A percentile compares a stretch with the other conserved stretches of the same genome.
These are phyloP conservation scores for Shiraia sp. DNA, from an alignment of 2,329 filamentous ascomycete genomes.

Conservation along the genomic window DNA sequence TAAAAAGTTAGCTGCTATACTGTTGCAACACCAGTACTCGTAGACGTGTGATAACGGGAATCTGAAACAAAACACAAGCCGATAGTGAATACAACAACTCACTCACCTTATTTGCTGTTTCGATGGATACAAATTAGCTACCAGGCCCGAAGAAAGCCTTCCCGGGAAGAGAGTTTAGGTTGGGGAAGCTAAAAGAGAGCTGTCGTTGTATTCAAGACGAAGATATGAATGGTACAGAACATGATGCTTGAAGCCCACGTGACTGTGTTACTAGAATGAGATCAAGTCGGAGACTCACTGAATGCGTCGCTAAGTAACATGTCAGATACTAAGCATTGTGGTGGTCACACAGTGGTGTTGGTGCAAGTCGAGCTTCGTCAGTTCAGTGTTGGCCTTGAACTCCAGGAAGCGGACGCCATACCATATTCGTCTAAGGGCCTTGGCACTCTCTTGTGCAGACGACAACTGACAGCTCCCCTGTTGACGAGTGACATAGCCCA, in stretches of 20 bases:
- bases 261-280: neutral
- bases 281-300: neutral
- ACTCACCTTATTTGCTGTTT: no score
- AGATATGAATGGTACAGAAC: no score
- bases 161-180: no score
- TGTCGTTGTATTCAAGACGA: no score
- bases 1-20: no score
- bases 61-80: no score
- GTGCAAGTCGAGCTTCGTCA: slow-evolving; percentile 12
- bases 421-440: slow-evolving; percentile 2
- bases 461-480: slow-evolving; percentile 20
- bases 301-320: neutral
- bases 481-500: slow-evolving; percentile 7
- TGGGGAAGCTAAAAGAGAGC: no score
- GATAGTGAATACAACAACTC: no score
- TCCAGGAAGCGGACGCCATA: slow-evolving; percentile 1
- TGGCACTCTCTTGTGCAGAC: slow-evolving; percentile 7
- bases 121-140: no score
- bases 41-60: no score
- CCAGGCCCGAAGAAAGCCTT: no score
- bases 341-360: slow-evolving; percentile 13
- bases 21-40: no score
- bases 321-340: slow-evolving; percentile 4
- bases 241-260: neutral
- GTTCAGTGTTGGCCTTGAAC: slow-evolving; percentile 1